Conservation (phyloP, 306 rosid genomes). For the Casuarina equisetifolia region DNA sequence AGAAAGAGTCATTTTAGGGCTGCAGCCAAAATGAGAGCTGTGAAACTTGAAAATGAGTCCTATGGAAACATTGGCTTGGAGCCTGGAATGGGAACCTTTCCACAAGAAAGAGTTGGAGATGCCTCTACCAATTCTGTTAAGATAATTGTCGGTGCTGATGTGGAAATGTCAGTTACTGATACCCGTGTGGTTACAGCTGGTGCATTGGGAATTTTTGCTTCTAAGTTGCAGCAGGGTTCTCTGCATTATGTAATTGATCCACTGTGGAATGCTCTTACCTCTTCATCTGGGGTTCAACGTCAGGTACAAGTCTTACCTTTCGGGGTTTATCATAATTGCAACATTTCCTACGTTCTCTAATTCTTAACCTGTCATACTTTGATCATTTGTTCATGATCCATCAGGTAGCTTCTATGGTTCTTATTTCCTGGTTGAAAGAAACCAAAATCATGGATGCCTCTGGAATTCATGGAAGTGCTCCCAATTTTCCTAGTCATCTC, state of each 20-base stretch:
- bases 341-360: constrained; percentile 13
- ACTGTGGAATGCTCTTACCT: constrained; percentile 65
- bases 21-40: constrained; percentile 99
- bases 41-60: constrained; percentile 67
- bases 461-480: constrained; percentile 38
- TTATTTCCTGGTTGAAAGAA: constrained; percentile 93
- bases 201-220: constrained; percentile 82
- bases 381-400: constrained; percentile 15
- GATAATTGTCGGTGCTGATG: constrained; percentile 89
- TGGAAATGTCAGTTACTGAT: constrained; percentile 74
- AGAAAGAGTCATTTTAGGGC: constrained; percentile 91
- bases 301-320: constrained; percentile 55
- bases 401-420: constrained; percentile 90
- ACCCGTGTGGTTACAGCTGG: constrained; percentile 90
- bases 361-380: constrained; percentile 8
- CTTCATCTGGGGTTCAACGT: constrained; percentile 81
- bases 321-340: constrained; percentile 13
- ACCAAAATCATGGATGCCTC: constrained; percentile 31
- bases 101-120: constrained; percentile 71
- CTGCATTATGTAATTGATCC: constrained; percentile 66
- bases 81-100: constrained; percentile 47
- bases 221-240: constrained; percentile 63
- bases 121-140: constrained; percentile 57
- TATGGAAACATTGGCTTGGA: constrained; percentile 54
- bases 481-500: constrained; percentile 43